Conservation (phyloP, 768 basidiomycete genomes). For the Tulasnella sp. region DNA sequence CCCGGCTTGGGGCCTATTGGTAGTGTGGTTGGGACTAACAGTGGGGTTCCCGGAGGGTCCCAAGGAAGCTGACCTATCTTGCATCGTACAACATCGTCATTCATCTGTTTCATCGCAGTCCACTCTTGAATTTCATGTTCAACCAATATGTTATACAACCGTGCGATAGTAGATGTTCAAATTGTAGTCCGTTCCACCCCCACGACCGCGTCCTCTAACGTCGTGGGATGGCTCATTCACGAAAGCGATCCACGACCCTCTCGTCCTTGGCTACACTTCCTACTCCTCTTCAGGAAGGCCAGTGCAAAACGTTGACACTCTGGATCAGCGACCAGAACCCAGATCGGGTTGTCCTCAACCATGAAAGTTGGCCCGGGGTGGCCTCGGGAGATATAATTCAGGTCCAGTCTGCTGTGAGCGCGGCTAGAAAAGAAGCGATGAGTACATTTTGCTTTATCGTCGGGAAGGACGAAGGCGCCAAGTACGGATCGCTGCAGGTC, state of each 20-base stretch:
- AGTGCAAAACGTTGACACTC: neutral
- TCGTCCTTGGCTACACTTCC: neutral
- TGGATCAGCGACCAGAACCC: conserved; percentile 6
- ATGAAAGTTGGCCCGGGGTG: conserved; percentile 65
- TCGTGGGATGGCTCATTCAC: conserved; percentile 9
- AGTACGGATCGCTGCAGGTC: neutral
- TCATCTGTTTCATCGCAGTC: no score
- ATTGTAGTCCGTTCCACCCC: no score
- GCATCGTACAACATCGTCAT: no score
- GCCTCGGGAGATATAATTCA: conserved; percentile 61
- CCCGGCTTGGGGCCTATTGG: no score
- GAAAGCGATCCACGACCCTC: conserved; percentile 6
- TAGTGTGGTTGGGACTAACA: no score
- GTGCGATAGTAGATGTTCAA: no score
- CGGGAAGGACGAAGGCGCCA: conserved; percentile 37
- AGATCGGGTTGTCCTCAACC: conserved; percentile 48
- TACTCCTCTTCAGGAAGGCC: conserved; percentile 2
- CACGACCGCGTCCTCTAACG: no score
- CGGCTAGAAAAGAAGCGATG: conserved; percentile 31
- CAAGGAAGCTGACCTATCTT: no score
- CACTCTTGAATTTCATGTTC: no score
- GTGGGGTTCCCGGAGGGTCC: no score
- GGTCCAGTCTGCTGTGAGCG: conserved; percentile 31
- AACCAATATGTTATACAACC: no score
- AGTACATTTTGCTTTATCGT: conserved; percentile 52